These are phyloP conservation scores for Glaciozyma antarctica DNA, from an alignment of 768 basidiomycete species.

Conservation along the genomic window DNA sequence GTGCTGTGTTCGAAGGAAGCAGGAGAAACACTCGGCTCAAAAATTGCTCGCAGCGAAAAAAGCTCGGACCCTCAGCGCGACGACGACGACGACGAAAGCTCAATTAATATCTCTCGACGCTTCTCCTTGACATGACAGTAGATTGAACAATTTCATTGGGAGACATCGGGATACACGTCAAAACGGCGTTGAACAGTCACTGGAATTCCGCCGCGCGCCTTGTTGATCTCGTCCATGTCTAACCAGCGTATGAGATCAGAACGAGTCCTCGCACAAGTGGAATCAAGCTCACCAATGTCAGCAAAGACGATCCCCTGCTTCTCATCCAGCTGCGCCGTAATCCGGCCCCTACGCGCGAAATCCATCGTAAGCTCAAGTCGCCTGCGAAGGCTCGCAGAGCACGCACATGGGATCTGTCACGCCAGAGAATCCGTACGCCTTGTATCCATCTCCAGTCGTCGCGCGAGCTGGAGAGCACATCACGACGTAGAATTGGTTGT, in stretches of 20 bases:
- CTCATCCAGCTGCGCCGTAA: conserved; percentile 64
- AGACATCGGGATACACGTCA: conserved; percentile 77
- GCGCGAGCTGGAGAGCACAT: conserved; percentile 95
- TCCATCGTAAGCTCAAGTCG: neutral
- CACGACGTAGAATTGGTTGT: conserved; percentile 90
- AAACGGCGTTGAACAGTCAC: conserved; percentile 86
- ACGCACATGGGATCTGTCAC: conserved; percentile 44
- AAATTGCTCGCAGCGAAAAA: too few relatives aligned
- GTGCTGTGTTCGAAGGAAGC: too few relatives aligned
- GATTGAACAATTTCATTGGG: neutral
- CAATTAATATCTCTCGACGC: too few relatives aligned
- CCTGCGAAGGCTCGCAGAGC: conserved; percentile 54
- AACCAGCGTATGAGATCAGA: neutral
- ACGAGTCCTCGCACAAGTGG: neutral
- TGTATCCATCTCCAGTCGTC: conserved; percentile 61
- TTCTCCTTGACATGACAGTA: too few relatives aligned
- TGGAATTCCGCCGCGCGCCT: conserved; percentile 72
- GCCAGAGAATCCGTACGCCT: conserved; percentile 47
- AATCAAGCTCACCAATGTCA: conserved; percentile 58
- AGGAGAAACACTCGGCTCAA: too few relatives aligned
- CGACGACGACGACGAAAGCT: too few relatives aligned
- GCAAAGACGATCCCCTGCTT: conserved; percentile 68
- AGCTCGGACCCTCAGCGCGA: too few relatives aligned
- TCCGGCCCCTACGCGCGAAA: conserved; percentile 55
- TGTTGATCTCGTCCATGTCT: conserved; percentile 57